Conservation (phyloP, 768 basidiomycete genomes). For the Botryobasidium botryosum region DNA sequence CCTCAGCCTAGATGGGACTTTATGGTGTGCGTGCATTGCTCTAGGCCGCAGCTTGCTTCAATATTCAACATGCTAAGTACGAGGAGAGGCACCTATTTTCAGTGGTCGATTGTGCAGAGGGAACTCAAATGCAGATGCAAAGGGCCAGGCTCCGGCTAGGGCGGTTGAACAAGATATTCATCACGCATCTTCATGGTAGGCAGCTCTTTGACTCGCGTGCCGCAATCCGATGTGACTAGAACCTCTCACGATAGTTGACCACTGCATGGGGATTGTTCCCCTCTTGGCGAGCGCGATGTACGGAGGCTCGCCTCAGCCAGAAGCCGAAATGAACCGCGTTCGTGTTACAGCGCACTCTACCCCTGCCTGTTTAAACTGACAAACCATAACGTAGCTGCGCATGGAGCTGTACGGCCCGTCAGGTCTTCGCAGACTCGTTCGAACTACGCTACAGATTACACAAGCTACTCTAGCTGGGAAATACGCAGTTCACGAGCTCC, state of each 20-base stretch:
- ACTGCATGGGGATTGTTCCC: constrained; percentile 56
- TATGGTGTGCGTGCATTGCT: constrained; percentile 42
- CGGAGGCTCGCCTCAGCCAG: constrained; percentile 25
- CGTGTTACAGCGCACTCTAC: constrained; percentile 5
- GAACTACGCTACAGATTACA: constrained; percentile 53
- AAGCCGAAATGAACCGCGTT: too few species aligned
- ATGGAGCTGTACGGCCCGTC: constrained; percentile 68
- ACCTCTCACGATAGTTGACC: constrained; percentile 33
- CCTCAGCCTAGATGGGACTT: constrained; percentile 35
- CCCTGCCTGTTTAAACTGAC: neutral
- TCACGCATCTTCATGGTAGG: constrained; percentile 74
- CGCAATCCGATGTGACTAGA: neutral
- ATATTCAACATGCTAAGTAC: neutral
- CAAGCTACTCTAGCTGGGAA: constrained; percentile 38
- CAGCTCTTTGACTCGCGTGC: neutral
- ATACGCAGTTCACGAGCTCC: constrained; percentile 66
- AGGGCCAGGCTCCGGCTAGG: constrained; percentile 16
- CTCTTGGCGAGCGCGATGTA: constrained; percentile 42
- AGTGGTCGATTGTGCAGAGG: constrained; percentile 81
- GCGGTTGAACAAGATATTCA: constrained; percentile 50
- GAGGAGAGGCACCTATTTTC: neutral
- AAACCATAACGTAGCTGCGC: constrained; percentile 23
- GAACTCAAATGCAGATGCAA: constrained; percentile 51
- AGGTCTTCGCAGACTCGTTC: constrained; percentile 59
- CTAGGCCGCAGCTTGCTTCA: neutral